Percentiles rank a stretch among this genome's conserved stretches.
Evolutionary conservation across 441 rosid genomes (phyloP).

Genomic region (Gossypium aridum): DNA sequence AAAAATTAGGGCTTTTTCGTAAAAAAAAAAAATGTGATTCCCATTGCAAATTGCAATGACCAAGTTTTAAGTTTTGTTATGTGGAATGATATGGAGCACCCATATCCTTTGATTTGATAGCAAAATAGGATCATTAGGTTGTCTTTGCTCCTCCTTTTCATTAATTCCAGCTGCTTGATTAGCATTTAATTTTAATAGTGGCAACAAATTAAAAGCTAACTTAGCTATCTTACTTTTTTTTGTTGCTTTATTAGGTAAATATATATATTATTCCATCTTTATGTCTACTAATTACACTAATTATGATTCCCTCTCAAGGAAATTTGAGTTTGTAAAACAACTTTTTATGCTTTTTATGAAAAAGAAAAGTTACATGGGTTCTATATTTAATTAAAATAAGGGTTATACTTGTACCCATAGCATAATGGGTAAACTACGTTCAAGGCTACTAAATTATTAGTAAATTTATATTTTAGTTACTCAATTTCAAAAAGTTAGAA

Average conservation of each 20-base stretch:
- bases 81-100: constrained; percentile 32
- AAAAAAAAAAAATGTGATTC: background rate
- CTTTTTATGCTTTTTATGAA: constrained; percentile 9
- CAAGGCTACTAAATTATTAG: no score
- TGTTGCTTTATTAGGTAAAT: constrained; percentile 38
- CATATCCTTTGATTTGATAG: constrained; percentile 15
- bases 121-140: constrained; percentile 12
- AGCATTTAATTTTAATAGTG: constrained; percentile 25
- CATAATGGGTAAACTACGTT: background rate
- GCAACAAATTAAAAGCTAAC: constrained; percentile 22
- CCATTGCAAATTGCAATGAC: background rate
- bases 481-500: no score
- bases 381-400: background rate
- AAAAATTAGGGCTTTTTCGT: no score
- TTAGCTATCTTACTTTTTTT: constrained; percentile 20
- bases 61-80: background rate
- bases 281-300: constrained; percentile 13
- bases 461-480: no score
- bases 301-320: background rate
- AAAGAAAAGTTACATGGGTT: constrained; percentile 11
- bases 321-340: constrained; percentile 16
- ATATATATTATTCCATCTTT: constrained; percentile 12
- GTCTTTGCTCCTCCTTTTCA: constrained; percentile 14
- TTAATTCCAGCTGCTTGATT: constrained; percentile 39
- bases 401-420: background rate